Percentiles rank a stretch among this genome's conserved stretches.
Conservation (phyloP, 495 filamentous ascomycete species). For the Chaetomium fimeti region DNA sequence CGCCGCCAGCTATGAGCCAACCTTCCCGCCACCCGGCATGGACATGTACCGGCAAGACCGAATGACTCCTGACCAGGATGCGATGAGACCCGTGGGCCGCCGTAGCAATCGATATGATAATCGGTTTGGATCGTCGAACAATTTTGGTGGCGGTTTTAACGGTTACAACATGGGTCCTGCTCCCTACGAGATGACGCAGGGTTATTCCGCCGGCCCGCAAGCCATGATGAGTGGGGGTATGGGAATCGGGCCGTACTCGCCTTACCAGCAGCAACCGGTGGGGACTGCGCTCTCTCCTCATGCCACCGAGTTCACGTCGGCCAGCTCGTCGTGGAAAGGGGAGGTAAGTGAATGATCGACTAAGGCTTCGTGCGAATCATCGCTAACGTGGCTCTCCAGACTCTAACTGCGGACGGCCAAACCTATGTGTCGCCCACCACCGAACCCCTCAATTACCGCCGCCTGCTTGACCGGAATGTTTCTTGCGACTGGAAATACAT, state of each 20-base stretch:
- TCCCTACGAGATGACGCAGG: conserved; percentile 40
- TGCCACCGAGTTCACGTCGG: conserved; percentile 73
- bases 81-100: conserved; percentile 40
- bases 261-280: conserved; percentile 69
- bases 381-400: conserved; percentile 36
- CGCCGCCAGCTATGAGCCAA: conserved; percentile 30
- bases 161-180: conserved; percentile 30
- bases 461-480: conserved; percentile 90
- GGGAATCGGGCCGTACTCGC: conserved; percentile 53
- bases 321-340: conserved; percentile 50
- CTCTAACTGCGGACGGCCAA: conserved; percentile 56
- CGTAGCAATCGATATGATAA: conserved; percentile 47
- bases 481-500: conserved; percentile 99
- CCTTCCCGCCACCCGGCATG: conserved; percentile 34
- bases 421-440: conserved; percentile 76
- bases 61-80: conserved; percentile 47
- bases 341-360: conserved; percentile 45
- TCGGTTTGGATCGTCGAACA: conserved; percentile 37
- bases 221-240: conserved; percentile 31
- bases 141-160: conserved; percentile 28
- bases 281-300: conserved; percentile 82
- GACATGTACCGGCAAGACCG: conserved; percentile 47
- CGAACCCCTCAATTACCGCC: conserved; percentile 96
- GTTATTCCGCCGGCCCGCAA: conserved; percentile 33
- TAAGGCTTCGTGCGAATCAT: not conserved